Percentiles rank a stretch among this genome's conserved stretches.
These are phyloP conservation scores for Chlorokybus atmophyticus DNA, from an alignment of 139 green algal genomes.

Conservation along the genomic window DNA sequence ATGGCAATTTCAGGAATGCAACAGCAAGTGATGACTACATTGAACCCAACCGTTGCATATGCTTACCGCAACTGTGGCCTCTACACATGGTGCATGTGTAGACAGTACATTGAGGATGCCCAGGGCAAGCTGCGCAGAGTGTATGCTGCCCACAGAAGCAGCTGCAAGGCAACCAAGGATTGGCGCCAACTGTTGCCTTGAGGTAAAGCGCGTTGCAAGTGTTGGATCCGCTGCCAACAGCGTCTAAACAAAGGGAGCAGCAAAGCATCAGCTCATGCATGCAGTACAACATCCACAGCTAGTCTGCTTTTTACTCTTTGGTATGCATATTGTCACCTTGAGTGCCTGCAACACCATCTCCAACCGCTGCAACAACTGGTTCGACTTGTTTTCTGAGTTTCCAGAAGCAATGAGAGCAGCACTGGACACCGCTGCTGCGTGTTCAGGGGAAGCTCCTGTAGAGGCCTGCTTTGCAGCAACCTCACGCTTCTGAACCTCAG, in stretches of 20 bases:
- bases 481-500: too few species aligned
- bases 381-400: too few species aligned
- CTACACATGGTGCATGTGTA: slow-evolving; percentile 11
- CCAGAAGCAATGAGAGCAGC: too few species aligned
- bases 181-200: slow-evolving; percentile 44
- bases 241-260: too few species aligned
- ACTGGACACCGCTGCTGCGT: background rate
- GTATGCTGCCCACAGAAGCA: background rate
- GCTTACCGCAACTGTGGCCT: slow-evolving; percentile 9
- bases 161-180: slow-evolving; percentile 30
- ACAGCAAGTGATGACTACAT: too few species aligned
- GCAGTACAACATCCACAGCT: too few species aligned
- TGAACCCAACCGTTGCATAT: too few species aligned
- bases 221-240: slow-evolving; percentile 47
- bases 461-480: too few species aligned
- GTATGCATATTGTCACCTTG: too few species aligned
- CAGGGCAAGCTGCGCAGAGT: slow-evolving; percentile 10
- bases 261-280: too few species aligned
- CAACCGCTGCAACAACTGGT: slow-evolving; percentile 22
- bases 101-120: slow-evolving; percentile 14
- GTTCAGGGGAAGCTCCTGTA: background rate
- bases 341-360: slow-evolving; percentile 33
- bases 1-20: too few species aligned
- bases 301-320: too few species aligned
- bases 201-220: slow-evolving; percentile 58